Evolutionary conservation across 2,329 filamentous ascomycete species (phyloP).

Genomic region (Orbilia blumenaviensis): DNA sequence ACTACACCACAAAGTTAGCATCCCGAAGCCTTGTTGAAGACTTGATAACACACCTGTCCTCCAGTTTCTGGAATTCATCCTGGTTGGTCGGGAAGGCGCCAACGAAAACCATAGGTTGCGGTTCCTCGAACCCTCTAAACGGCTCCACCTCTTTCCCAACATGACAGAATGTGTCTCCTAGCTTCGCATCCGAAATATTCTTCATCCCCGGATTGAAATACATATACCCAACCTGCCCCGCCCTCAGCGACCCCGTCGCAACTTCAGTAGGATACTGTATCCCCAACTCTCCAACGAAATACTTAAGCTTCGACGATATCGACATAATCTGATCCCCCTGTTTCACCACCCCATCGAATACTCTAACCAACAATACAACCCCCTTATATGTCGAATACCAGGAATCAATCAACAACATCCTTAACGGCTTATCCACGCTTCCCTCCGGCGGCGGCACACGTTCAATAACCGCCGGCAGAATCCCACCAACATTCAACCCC

Average conservation of each 20-base stretch:
- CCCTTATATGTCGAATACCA: constrained; percentile 98
- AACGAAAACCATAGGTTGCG: constrained; percentile 98
- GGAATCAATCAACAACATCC: constrained; percentile 90
- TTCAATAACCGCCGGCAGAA: constrained; percentile 86
- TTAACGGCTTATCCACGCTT: constrained; percentile 75
- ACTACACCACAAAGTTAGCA: constrained; percentile 69
- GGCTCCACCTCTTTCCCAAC: constrained; percentile 83
- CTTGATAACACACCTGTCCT: constrained; percentile 60
- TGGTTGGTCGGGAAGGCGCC: constrained; percentile 95
- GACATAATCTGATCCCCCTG: constrained; percentile 88
- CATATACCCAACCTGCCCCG: constrained; percentile 95
- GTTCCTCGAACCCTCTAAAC: constrained; percentile 92
- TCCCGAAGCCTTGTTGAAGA: background rate
- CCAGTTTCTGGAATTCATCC: constrained; percentile 81
- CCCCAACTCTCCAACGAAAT: constrained; percentile 93
- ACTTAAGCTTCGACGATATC: constrained; percentile 86
- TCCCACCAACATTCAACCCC: constrained; percentile 81
- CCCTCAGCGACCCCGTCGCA: constrained; percentile 79
- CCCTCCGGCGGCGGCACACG: constrained; percentile 82
- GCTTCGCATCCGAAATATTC: constrained; percentile 90
- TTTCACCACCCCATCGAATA: constrained; percentile 86
- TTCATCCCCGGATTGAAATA: constrained; percentile 99
- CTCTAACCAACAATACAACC: constrained; percentile 85
- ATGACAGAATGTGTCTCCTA: constrained; percentile 92
- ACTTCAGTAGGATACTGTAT: constrained; percentile 94